Evolutionary conservation across 2,329 filamentous ascomycete species (phyloP), one percentile per base, ranked within the genome.

Genomic region (Epichloe baconii): DNA sequence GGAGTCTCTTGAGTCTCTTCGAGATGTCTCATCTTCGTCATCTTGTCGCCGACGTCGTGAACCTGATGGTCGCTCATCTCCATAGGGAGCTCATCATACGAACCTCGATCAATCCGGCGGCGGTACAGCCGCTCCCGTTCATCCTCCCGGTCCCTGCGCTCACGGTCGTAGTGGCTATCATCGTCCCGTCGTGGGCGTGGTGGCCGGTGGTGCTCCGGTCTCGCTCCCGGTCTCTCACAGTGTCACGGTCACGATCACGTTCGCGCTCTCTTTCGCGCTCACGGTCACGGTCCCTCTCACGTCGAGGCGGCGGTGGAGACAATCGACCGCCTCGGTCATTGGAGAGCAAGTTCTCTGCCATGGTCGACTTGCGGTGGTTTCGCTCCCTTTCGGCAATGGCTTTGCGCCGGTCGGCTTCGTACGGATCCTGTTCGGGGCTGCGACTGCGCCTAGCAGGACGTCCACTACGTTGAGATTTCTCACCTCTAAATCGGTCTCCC

Each of bases 331-430:
- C 71, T 55, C 74, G 75, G 55, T 80, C 77, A 43, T 61, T 64
- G 49, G 76, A 75, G 50, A 83, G 65, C 19, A 81, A 68, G 57
- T 73, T 79, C 60, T 83, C 80, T 57, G 84, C 86, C 70, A 81
- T 81, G 64, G 78, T 82, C 44, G 80, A 75, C 70, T 93, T 94
- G 66, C 88, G 83, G 69, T 95, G 94, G 60, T 94, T 90, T 57
- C 90, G 85, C 70, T 97, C 94, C 46, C 94, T 85, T 64, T 95
- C 90, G 52, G 90, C 89, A 63, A 93, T 90, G 43, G 91, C 91
- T 67, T 91, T 93, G 61, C 89, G 85, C 57, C 93, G 83, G 65
- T 98, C 93, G 54, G 90, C 93, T 68, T 97, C 93, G 67, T 98
- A 98, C 19, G 88, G 81, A 70, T 98, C 90, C 53, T 81, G 80